These are phyloP conservation scores for Phaffia rhodozyma DNA, from an alignment of 1,284 basidiomycete genomes.

Conservation along the genomic window DNA sequence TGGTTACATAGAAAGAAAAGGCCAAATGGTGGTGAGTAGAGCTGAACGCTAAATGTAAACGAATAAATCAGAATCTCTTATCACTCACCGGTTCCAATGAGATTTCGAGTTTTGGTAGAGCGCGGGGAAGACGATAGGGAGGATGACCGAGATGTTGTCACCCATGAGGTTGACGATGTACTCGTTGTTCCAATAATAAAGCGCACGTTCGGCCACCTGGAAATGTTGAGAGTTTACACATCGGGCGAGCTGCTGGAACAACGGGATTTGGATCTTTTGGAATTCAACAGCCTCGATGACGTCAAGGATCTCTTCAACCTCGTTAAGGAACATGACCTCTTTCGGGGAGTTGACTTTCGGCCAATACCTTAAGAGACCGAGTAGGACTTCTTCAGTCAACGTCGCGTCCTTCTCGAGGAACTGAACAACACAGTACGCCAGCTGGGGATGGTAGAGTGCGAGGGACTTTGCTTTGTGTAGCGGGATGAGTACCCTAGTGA, in stretches of 20 bases:
- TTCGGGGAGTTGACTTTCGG: conserved; percentile 99
- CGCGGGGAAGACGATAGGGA: conserved; percentile 97
- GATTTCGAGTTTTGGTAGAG: conserved; percentile 92
- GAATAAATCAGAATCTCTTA: not conserved
- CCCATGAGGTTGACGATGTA: conserved; percentile 99
- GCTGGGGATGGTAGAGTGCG: conserved; percentile 92
- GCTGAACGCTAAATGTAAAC: not conserved
- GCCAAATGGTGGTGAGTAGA: conserved; percentile 1
- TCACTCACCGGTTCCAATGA: conserved; percentile 89
- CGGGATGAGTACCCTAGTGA: conserved; percentile 90
- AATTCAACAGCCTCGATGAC: conserved; percentile 96
- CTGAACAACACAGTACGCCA: conserved; percentile 98
- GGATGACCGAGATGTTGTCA: conserved; percentile 76
- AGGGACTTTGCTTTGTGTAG: conserved; percentile 96
- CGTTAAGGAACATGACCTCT: conserved; percentile 99
- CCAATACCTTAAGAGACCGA: conserved; percentile 93
- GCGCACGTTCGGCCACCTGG: conserved; percentile 78
- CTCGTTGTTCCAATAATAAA: conserved; percentile 98
- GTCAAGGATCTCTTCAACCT: conserved; percentile 97
- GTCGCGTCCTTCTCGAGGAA: conserved; percentile 93
- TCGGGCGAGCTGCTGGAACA: conserved; percentile 89
- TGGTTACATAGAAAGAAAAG: conserved; percentile 30
- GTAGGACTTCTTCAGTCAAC: conserved; percentile 88
- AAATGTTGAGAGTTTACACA: conserved; percentile 99
- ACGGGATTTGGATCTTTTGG: conserved; percentile 84